Evolutionary conservation across 108 stramenopile genomes (phyloP), one percentile per base, ranked within the genome.

Genomic region (Cyclostephanos invisitatus): DNA sequence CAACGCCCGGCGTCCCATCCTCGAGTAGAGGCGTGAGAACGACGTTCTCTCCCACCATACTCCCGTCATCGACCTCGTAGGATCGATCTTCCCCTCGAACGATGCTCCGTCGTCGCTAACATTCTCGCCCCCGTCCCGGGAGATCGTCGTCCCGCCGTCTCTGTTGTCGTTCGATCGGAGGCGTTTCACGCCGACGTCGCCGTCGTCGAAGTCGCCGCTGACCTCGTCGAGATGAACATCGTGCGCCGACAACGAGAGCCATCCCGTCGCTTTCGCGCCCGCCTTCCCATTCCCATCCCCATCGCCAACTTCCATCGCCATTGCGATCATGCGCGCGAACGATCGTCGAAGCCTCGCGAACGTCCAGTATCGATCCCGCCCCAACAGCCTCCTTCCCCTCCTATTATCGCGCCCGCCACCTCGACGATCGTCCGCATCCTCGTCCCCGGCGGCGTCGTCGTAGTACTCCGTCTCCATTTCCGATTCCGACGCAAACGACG

Each of bases 341-440:
- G 2, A 15, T 3, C 44, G 44, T 14, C 44, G 40, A 3, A 40
- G 3, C 1, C 1, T 11, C 40, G 40, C 1, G 5, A 40, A 11
- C 40, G 11, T 40, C 40, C 38, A 40, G 46, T 17, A 55, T 77
- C 56, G 56, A 15, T 22, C 73, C 80, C 78, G 58, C 27, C 71
- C 73, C 49, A 48, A 20, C 56, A 84, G 59, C 38, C 59, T 72
- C 21, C 84, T 56, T 9, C 80, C 58, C 28, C 64, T 61, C 47
- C 48, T 54, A 10, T 20, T 20, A 28, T 4, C 3, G 32, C 32
- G 32, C 4, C 32, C 4, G 32, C 32, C 4, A 32, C 32, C 32
- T 4, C 37, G 50, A 35, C 12, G 22, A 24, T 24, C 25, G 29
- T 12, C 37, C 14, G 12, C 67, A 15, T 27, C 64, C 32, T 38